Percentiles rank a stretch among this genome's conserved stretches.
These are phyloP conservation scores for Peronospora tabacina DNA, from an alignment of 352 stramenopile species.

Conservation along the genomic window DNA sequence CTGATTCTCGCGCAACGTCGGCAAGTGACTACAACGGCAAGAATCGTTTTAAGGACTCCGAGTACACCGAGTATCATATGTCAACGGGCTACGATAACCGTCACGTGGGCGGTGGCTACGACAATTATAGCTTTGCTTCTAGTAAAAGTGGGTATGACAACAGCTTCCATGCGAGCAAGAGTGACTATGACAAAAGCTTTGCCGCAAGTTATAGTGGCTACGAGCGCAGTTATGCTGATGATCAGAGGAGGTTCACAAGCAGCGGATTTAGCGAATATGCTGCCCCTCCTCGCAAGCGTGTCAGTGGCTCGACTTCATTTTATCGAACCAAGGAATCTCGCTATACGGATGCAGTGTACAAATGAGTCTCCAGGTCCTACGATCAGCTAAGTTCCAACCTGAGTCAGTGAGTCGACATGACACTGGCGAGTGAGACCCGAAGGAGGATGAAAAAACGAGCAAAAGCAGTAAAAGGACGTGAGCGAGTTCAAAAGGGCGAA, in stretches of 20 bases:
- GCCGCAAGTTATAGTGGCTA: slow-evolving; percentile 22
- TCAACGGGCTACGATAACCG: slow-evolving; percentile 22
- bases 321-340: slow-evolving; percentile 23
- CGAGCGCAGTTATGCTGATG: slow-evolving; percentile 11
- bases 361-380: slow-evolving; percentile 7
- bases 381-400: not conserved
- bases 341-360: slow-evolving; percentile 30
- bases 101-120: slow-evolving; percentile 5
- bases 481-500: not conserved
- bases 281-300: slow-evolving; percentile 2
- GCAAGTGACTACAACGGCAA: slow-evolving; percentile 19
- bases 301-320: slow-evolving; percentile 27
- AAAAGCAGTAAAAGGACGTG: not conserved
- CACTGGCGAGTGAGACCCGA: too few relatives aligned
- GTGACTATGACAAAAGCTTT: slow-evolving; percentile 19
- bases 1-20: slow-evolving; percentile 20
- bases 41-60: slow-evolving; percentile 20
- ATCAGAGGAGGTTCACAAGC: slow-evolving; percentile 13
- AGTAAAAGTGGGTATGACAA: slow-evolving; percentile 21
- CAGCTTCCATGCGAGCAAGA: slow-evolving; percentile 19
- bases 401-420: too few relatives aligned
- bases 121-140: slow-evolving; percentile 14
- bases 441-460: slow-evolving; percentile 6
- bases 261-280: slow-evolving; percentile 36
- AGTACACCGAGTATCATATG: slow-evolving; percentile 27